Conservation (phyloP, 345 rosid genomes). For the Rhodamnia rubescens region DNA sequence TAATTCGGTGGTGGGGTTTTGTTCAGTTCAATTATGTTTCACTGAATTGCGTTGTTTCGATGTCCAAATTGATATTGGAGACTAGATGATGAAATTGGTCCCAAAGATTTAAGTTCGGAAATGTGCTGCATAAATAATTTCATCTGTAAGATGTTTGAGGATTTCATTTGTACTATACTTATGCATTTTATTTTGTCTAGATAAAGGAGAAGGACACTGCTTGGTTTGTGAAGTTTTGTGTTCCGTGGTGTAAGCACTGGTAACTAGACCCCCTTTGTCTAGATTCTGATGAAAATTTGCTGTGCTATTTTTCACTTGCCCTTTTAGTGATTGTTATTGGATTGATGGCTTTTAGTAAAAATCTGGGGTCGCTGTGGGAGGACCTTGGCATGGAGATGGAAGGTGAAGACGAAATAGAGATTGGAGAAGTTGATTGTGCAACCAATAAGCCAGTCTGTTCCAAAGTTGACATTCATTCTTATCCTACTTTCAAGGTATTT, state of each 20-base stretch:
- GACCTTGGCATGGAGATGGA: conserved; percentile 84
- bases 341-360: conserved; percentile 50
- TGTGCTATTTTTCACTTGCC: neutral
- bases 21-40: neutral
- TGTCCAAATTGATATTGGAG: neutral
- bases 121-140: neutral
- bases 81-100: neutral
- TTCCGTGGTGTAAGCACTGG: conserved; percentile 99
- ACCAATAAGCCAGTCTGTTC: conserved; percentile 65
- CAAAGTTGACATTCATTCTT: conserved; percentile 82
- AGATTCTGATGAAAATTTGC: neutral
- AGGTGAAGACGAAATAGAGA: conserved; percentile 88
- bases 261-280: conserved; percentile 8
- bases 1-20: neutral
- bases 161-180: neutral
- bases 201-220: conserved; percentile 94
- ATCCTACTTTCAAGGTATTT: conserved; percentile 89
- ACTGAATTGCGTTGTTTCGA: neutral
- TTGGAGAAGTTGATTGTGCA: conserved; percentile 91
- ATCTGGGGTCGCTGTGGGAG: conserved; percentile 87
- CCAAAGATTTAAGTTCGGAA: neutral
- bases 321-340: neutral
- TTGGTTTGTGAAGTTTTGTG: conserved; percentile 96
- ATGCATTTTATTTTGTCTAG: conserved; percentile 16
- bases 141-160: neutral